Evolutionary conservation across 75 land plant genomes (phyloP).

Genomic region (Selaginella moellendorffii): DNA sequence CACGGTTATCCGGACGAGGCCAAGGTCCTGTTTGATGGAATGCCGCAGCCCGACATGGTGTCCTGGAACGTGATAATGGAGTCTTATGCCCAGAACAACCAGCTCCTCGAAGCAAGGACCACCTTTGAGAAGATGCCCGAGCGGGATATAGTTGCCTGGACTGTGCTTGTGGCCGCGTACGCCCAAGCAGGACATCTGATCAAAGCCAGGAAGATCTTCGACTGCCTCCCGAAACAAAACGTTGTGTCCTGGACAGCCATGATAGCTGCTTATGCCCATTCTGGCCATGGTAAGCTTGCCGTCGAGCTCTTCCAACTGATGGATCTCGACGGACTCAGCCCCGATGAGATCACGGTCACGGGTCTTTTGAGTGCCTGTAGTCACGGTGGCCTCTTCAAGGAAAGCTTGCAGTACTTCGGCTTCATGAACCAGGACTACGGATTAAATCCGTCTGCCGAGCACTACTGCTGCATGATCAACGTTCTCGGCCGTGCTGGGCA

Average conservation of each 20-base stretch:
- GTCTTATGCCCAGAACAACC: background rate
- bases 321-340: background rate
- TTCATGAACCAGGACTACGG: background rate
- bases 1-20: background rate
- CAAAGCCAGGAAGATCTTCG: background rate
- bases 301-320: background rate
- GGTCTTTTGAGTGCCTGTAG: background rate
- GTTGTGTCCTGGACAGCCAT: background rate
- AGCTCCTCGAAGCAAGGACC: background rate
- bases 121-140: background rate
- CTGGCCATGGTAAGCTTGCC: background rate
- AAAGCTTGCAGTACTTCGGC: background rate
- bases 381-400: conserved; percentile 4
- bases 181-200: background rate
- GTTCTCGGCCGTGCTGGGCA: conserved; percentile 1
- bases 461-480: background rate
- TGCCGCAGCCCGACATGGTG: background rate
- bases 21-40: background rate
- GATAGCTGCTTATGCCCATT: background rate
- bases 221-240: background rate
- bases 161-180: background rate
- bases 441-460: background rate
- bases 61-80: background rate
- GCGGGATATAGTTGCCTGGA: background rate
- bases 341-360: background rate